These are phyloP conservation scores for Alternaria sp. DNA, from an alignment of 2,329 filamentous ascomycete species.

Conservation along the genomic window DNA sequence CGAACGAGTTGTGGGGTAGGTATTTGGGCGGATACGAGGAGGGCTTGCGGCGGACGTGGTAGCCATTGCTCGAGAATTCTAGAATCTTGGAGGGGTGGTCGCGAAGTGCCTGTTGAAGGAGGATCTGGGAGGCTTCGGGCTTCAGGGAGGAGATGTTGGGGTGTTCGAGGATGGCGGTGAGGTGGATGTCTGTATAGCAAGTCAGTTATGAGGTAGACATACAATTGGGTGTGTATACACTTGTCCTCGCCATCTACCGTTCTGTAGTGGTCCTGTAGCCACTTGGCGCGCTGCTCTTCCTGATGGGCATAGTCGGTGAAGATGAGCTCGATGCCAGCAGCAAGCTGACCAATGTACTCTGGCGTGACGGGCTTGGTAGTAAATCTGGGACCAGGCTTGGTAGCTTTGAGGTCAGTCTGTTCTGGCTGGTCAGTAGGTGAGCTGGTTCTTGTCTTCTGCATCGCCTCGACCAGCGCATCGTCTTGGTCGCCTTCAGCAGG, in stretches of 20 bases:
- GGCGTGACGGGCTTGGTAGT: slow-evolving; percentile 24
- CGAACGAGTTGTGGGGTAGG: slow-evolving; percentile 34
- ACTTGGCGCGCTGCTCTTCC: slow-evolving; percentile 28
- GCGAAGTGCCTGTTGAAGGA: slow-evolving; percentile 37
- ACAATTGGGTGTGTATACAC: slow-evolving; percentile 20
- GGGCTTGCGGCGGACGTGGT: slow-evolving; percentile 40
- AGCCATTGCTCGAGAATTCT: slow-evolving; percentile 34
- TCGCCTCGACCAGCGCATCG: slow-evolving; percentile 31
- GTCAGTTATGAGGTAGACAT: not conserved
- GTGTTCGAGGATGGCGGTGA: slow-evolving; percentile 40
- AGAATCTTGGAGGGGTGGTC: slow-evolving; percentile 24
- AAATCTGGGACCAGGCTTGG: slow-evolving; percentile 26
- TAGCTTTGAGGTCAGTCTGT: slow-evolving; percentile 10
- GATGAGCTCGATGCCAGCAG: slow-evolving; percentile 41
- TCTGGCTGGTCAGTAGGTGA: slow-evolving; percentile 22
- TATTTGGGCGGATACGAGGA: slow-evolving; percentile 39
- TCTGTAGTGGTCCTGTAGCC: slow-evolving; percentile 37
- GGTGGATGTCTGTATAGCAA: slow-evolving; percentile 36
- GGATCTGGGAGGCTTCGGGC: slow-evolving; percentile 36
- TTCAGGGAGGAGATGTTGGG: slow-evolving; percentile 39
- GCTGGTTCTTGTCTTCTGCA: slow-evolving; percentile 31
- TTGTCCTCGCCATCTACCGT: slow-evolving; percentile 30
- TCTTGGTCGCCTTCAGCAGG: slow-evolving; percentile 16
- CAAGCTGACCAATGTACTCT: slow-evolving; percentile 40
- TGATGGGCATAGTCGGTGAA: slow-evolving; percentile 48